Percentiles rank a stretch among this genome's conserved stretches.
These are phyloP conservation scores for Huntiella moniliformis DNA, from an alignment of 2,329 filamentous ascomycete species.

Conservation along the genomic window DNA sequence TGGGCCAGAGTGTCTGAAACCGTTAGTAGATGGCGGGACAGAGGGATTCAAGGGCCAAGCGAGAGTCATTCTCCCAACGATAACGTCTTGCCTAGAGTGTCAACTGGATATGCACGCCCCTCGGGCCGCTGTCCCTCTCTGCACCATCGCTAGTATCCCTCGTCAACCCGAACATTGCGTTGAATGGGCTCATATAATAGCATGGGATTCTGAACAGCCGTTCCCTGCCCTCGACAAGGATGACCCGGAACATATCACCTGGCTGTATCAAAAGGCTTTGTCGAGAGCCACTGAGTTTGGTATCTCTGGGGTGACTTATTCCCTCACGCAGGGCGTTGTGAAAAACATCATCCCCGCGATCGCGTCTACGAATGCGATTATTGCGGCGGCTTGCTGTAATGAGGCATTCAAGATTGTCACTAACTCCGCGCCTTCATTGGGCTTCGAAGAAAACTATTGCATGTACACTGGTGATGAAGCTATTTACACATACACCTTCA, in stretches of 20 bases:
- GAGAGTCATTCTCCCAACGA: conserved; percentile 73
- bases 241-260: conserved; percentile 91
- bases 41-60: conserved; percentile 98
- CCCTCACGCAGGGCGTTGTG: conserved; percentile 88
- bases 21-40: conserved; percentile 87
- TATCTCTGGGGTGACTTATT: conserved; percentile 84
- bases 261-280: conserved; percentile 77
- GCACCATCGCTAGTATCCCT: conserved; percentile 88
- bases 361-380: conserved; percentile 90
- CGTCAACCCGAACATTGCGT: conserved; percentile 95
- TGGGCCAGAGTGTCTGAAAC: conserved; percentile 72
- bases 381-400: conserved; percentile 89
- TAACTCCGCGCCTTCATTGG: conserved; percentile 60
- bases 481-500: conserved; percentile 95
- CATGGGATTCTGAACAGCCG: conserved; percentile 75
- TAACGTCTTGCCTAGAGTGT: conserved; percentile 94
- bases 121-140: conserved; percentile 88
- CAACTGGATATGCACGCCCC: conserved; percentile 97
- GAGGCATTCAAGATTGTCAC: conserved; percentile 92
- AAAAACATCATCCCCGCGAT: conserved; percentile 99
- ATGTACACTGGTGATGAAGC: conserved; percentile 96
- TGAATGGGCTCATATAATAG: conserved; percentile 97
- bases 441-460: conserved; percentile 80
- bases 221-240: conserved; percentile 84
- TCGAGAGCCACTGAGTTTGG: conserved; percentile 70